A percentile compares a stretch with the other conserved stretches of the same genome.
phyloP scores from a whole-genome alignment of 2,329 filamentous ascomycete genomes.

The Talaromyces islandicus region DNA sequence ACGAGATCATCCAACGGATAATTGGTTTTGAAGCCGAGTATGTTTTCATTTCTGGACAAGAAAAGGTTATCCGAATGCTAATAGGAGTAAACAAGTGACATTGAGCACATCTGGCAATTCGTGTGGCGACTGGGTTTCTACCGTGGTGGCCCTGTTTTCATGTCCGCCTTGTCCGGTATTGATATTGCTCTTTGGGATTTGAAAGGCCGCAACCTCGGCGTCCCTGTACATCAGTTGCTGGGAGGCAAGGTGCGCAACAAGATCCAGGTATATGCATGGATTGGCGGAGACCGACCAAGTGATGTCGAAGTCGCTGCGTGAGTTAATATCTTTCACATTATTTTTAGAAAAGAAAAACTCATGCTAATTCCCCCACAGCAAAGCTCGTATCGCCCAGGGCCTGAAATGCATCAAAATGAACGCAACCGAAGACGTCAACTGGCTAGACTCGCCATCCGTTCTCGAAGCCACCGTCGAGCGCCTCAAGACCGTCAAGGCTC shows the following conservation, averaged over 20 bases:
- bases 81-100: slow-evolving; percentile 48
- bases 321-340: neutral
- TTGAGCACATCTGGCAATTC: slow-evolving; percentile 75
- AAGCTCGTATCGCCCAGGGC: slow-evolving; percentile 35
- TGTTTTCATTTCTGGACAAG: slow-evolving; percentile 10
- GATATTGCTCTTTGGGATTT: slow-evolving; percentile 78
- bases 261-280: slow-evolving; percentile 71
- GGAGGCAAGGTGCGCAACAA: slow-evolving; percentile 67
- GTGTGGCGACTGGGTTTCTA: slow-evolving; percentile 69
- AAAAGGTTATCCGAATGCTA: neutral
- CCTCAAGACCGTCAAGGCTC: slow-evolving; percentile 60
- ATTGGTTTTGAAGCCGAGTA: slow-evolving; percentile 66
- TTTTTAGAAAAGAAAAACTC: neutral
- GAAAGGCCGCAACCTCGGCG: slow-evolving; percentile 58
- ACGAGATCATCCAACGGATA: slow-evolving; percentile 59
- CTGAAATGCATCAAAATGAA: slow-evolving; percentile 64
- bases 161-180: slow-evolving; percentile 70
- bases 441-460: slow-evolving; percentile 65
- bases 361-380: slow-evolving; percentile 35
- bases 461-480: slow-evolving; percentile 61
- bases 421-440: slow-evolving; percentile 67
- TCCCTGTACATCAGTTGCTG: slow-evolving; percentile 67
- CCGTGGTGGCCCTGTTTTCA: slow-evolving; percentile 70
- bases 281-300: slow-evolving; percentile 64
- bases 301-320: slow-evolving; percentile 54